Base-by-base conservation (phyloP, 345 rosid species). In the Euphorbia pulcherrima region DNA sequence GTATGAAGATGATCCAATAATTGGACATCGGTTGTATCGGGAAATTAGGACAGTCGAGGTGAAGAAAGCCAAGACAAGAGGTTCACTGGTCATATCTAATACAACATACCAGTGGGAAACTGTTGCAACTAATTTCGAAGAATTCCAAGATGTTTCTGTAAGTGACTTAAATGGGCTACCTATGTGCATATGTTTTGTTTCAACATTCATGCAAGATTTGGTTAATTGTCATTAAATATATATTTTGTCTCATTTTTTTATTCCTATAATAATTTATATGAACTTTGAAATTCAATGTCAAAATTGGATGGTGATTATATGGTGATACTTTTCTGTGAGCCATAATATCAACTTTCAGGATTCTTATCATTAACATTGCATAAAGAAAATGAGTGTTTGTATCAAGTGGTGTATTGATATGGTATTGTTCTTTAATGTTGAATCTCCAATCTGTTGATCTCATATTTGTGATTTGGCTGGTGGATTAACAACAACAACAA, bases 81-180 rank as follows among this genome's bases (percentile, higher is more conserved):
- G 99, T 62, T 92, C 99, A 46, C 82, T 81, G 73, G 83, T 90
- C 80, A 88, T 80, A 73, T 85, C 86, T 35, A 79, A 72, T 66
- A 61, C 87, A 63, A 79, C 90, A 67, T 88, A 84, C 84, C 96
- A 82, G 80, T 94, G 99, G 99, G 99, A 94, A 82, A 85, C 99
- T 56, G 89, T 94, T 73, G 97, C 99, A 64, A 84, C 97, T 26
- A 94, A 86, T 80, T 91, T 89, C n/a, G 97, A 91, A 74, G 99
- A 94, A 81, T 94, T 94, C 73, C 89, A 87, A 80, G 91, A 88
- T 78, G 92, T 87, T 77, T 83, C 89, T 62, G 92, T 87, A 80
- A 74, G 89, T 81, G 48, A 55, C 30, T 68, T 40, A 2, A 51
- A 20, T 62, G 59, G 39, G 65, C 64, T 70, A 37, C 56, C 51